These are phyloP conservation scores for Xylariaceae sp. DNA, from an alignment of 2,329 filamentous ascomycete genomes.

Conservation along the genomic window DNA sequence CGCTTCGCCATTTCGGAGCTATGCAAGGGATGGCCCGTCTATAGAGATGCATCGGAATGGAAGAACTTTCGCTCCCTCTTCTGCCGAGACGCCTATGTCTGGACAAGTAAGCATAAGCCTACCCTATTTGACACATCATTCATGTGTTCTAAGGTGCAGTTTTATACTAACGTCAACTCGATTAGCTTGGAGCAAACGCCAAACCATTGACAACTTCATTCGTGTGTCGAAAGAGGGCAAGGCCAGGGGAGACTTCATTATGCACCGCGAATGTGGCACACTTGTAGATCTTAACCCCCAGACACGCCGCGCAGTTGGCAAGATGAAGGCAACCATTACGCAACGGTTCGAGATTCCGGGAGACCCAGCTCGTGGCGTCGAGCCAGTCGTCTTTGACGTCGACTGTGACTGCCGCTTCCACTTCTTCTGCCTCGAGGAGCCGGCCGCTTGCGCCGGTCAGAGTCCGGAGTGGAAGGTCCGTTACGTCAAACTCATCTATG, in stretches of 20 bases:
- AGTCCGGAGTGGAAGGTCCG: conserved; percentile 36
- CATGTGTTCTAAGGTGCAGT: not conserved
- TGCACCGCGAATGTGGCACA: conserved; percentile 50
- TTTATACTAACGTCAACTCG: not conserved
- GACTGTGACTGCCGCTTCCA: conserved; percentile 48
- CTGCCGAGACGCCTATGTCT: conserved; percentile 42
- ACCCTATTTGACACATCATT: not conserved
- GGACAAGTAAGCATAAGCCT: conserved; percentile 39
- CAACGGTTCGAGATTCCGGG: conserved; percentile 39
- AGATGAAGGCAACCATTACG: conserved; percentile 52
- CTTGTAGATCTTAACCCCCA: conserved; percentile 39
- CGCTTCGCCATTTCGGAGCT: conserved; percentile 45
- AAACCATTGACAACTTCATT: conserved; percentile 44
- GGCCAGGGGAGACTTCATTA: conserved; percentile 48
- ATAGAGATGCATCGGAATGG: conserved; percentile 50
- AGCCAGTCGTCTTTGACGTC: conserved; percentile 40
- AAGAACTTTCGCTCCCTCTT: conserved; percentile 47
- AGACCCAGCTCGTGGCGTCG: conserved; percentile 20
- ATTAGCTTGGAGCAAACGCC: conserved; percentile 43
- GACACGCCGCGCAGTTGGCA: conserved; percentile 42
- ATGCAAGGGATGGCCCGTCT: conserved; percentile 51
- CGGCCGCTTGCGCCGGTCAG: conserved; percentile 2
- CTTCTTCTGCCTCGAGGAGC: conserved; percentile 40
- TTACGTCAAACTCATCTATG: conserved; percentile 46
- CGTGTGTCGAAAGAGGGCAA: conserved; percentile 46